Percentiles rank a stretch among this genome's conserved stretches.
phyloP scores from a whole-genome alignment of 2,329 filamentous ascomycete genomes.

The Cryphonectria carpinicola region DNA sequence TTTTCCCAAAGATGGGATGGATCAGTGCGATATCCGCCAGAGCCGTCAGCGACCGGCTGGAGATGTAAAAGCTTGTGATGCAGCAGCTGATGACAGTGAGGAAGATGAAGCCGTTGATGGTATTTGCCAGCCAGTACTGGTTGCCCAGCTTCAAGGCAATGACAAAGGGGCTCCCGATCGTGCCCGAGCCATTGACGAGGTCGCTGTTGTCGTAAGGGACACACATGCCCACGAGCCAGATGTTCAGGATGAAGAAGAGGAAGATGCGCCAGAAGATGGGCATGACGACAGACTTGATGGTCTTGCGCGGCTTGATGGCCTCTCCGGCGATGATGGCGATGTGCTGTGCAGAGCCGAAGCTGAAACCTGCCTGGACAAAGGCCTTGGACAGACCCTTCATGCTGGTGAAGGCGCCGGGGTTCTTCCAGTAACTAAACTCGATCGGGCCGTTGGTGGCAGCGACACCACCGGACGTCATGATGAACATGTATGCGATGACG shows the following conservation, averaged over 20 bases:
- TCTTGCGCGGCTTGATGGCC: constrained; percentile 69
- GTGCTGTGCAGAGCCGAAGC: constrained; percentile 64
- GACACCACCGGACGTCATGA: constrained; percentile 69
- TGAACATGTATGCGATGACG: constrained; percentile 77
- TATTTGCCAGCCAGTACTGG: constrained; percentile 38
- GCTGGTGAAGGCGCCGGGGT: constrained; percentile 55
- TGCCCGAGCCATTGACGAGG: constrained; percentile 55
- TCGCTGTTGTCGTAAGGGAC: constrained; percentile 63
- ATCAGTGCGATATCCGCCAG: constrained; percentile 37
- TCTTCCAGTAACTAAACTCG: constrained; percentile 73
- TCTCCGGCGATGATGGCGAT: constrained; percentile 81
- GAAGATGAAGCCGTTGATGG: constrained; percentile 41
- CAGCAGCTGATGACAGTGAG: constrained; percentile 40
- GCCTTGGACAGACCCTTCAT: constrained; percentile 42
- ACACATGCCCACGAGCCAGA: constrained; percentile 63
- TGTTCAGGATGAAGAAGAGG: constrained; percentile 63
- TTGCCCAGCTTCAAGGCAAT: constrained; percentile 54
- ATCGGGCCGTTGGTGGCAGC: constrained; percentile 64
- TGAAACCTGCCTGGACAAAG: constrained; percentile 41
- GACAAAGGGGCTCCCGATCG: constrained; percentile 68
- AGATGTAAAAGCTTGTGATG: constrained; percentile 40
- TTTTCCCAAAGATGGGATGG: constrained; percentile 33
- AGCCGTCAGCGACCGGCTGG: constrained; percentile 39
- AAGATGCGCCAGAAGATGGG: constrained; percentile 71
- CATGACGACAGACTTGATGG: constrained; percentile 75